These are phyloP conservation scores for Bruguiera gymnorhiza DNA, from an alignment of 345 rosid genomes.

Conservation along the genomic window DNA sequence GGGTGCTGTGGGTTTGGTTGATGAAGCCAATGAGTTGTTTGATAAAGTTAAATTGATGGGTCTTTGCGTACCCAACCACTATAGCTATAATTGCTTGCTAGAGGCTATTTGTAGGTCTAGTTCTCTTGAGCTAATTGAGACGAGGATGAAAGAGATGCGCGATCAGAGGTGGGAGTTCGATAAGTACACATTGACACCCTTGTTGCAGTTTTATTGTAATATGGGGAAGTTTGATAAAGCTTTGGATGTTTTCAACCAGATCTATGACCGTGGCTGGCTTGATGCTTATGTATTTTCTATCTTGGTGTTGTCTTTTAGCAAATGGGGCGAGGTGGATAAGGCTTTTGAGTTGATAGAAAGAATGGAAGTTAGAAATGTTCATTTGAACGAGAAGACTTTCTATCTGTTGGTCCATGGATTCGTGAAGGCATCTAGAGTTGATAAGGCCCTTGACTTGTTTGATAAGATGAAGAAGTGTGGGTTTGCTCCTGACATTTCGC, in stretches of 20 bases:
- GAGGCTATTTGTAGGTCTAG: conserved; percentile 60
- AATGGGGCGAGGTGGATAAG: conserved; percentile 70
- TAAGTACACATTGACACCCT: conserved; percentile 70
- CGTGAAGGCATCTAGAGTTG: conserved; percentile 55
- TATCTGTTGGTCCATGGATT: conserved; percentile 73
- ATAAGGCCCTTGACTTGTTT: conserved; percentile 60
- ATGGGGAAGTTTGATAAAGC: conserved; percentile 49
- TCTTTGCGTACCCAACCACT: conserved; percentile 61
- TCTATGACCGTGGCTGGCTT: conserved; percentile 52
- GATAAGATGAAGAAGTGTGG: conserved; percentile 55
- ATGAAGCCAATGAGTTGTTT: conserved; percentile 64
- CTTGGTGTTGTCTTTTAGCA: conserved; percentile 59
- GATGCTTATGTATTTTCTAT: conserved; percentile 62
- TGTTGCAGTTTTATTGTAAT: conserved; percentile 69
- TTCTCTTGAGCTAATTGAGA: conserved; percentile 55
- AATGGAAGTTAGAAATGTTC: conserved; percentile 48
- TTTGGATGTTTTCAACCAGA: conserved; percentile 51
- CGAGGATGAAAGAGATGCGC: conserved; percentile 63
- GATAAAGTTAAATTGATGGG: conserved; percentile 53
- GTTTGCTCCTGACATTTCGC: conserved; percentile 47
- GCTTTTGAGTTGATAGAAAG: conserved; percentile 64
- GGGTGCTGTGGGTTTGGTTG: conserved; percentile 59
- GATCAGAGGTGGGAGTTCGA: conserved; percentile 49
- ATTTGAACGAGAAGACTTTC: conserved; percentile 68
- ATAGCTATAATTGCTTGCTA: conserved; percentile 74